Percentiles rank a stretch among this genome's conserved stretches.
phyloP scores from a whole-genome alignment of 768 basidiomycete genomes.

The Pleurotus platypus region DNA sequence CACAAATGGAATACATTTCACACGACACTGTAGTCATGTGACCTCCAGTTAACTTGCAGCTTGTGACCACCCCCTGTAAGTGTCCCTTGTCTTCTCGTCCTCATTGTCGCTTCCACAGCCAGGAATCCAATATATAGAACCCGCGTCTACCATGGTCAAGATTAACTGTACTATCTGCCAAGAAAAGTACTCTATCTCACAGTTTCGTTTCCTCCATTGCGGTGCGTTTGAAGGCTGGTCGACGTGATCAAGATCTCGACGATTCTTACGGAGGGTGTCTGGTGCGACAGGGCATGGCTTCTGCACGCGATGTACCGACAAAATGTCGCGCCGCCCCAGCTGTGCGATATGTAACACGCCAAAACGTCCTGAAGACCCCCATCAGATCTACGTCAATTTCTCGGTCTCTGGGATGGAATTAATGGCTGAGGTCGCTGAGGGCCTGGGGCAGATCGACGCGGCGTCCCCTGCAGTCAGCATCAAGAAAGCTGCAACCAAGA shows the following conservation, averaged over 20 bases:
- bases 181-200: neutral
- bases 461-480: neutral
- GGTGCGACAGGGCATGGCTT: neutral
- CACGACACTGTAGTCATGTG: no score
- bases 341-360: conserved; percentile 3
- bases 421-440: conserved; percentile 4
- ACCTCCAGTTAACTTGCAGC: no score
- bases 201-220: conserved; percentile 4
- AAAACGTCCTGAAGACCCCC: neutral
- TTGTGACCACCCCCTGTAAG: no score
- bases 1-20: no score
- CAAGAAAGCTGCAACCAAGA: neutral
- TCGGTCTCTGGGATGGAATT: neutral
- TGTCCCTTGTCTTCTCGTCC: no score
- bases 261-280: neutral
- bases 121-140: no score
- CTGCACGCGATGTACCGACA: neutral
- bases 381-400: conserved; percentile 3
- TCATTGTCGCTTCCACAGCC: no score
- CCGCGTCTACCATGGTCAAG: neutral
- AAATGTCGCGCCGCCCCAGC: neutral
- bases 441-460: neutral
- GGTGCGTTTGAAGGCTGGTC: neutral
- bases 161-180: conserved; percentile 1
- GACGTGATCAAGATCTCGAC: neutral